phyloP scores from a whole-genome alignment of 208 protist species.

The Leishmania tropica region DNA sequence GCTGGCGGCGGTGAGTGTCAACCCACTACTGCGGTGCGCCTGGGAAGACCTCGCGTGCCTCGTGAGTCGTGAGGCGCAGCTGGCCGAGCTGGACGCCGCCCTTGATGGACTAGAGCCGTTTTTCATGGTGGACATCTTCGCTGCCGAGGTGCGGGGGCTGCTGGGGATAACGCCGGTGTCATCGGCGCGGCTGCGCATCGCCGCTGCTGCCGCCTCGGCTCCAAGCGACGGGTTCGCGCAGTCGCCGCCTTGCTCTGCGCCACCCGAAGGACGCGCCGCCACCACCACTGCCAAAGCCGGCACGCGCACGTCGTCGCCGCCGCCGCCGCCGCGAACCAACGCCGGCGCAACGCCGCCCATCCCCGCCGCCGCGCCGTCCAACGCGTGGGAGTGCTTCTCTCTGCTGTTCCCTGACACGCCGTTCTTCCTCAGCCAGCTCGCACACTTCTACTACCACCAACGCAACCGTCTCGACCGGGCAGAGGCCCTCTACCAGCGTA shows the following conservation, averaged over 20 bases:
- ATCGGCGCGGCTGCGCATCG: conserved; percentile 16
- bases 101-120: conserved; percentile 35
- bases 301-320: not conserved
- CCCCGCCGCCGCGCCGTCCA: conserved; percentile 20
- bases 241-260: not conserved
- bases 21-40: conserved; percentile 82
- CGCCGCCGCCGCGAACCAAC: not conserved
- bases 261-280: not conserved
- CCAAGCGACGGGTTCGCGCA: not conserved
- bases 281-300: not conserved
- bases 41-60: conserved; percentile 80
- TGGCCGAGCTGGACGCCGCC: conserved; percentile 61
- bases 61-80: conserved; percentile 69
- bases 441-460: conserved; percentile 89
- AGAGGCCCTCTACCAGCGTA: conserved; percentile 87
- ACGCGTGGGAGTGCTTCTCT: conserved; percentile 68
- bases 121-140: conserved; percentile 81
- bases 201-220: conserved; percentile 9
- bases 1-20: conserved; percentile 50
- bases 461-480: conserved; percentile 79
- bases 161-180: conserved; percentile 64
- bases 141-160: conserved; percentile 55
- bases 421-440: conserved; percentile 83
- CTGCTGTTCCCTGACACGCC: conserved; percentile 65
- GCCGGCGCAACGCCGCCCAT: conserved; percentile 1